Evolutionary conservation across 805 yeast species (phyloP).

Genomic region (Schwanniomyces occidentalis): DNA sequence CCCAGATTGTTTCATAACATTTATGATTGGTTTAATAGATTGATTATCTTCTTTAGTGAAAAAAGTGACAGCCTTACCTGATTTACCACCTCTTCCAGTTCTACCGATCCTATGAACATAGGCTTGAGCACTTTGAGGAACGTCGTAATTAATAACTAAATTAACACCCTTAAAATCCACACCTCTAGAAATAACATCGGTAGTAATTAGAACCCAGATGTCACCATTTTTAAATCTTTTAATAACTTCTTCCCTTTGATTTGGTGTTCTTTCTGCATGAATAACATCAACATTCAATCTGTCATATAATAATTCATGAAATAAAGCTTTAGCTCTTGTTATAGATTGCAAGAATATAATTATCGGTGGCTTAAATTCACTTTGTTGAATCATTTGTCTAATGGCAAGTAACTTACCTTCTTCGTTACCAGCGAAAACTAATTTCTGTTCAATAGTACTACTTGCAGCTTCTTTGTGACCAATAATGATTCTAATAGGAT

Average conservation of each 20-base stretch:
- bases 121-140: constrained; percentile 90
- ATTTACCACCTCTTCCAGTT: constrained; percentile 93
- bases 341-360: constrained; percentile 90
- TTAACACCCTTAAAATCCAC: constrained; percentile 96
- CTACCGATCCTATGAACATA: constrained; percentile 98
- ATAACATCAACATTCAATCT: constrained; percentile 91
- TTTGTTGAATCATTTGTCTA: constrained; percentile 80
- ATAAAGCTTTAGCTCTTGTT: constrained; percentile 90
- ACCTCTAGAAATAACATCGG: constrained; percentile 96
- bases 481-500: constrained; percentile 82
- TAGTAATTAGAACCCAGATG: constrained; percentile 93
- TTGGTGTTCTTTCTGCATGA: constrained; percentile 89
- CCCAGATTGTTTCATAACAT: constrained; percentile 95
- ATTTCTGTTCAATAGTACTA: constrained; percentile 73
- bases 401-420: constrained; percentile 93
- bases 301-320: constrained; percentile 90
- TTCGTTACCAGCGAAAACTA: constrained; percentile 88
- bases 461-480: constrained; percentile 96
- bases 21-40: constrained; percentile 78
- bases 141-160: constrained; percentile 92
- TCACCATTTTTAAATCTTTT: constrained; percentile 87
- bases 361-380: constrained; percentile 90
- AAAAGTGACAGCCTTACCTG: constrained; percentile 86
- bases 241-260: constrained; percentile 82
- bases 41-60: constrained; percentile 86